Percentiles rank a stretch among this genome's conserved stretches.
Evolutionary conservation across 257 asterid species (phyloP).

Genomic region (Henckelia pumila): DNA sequence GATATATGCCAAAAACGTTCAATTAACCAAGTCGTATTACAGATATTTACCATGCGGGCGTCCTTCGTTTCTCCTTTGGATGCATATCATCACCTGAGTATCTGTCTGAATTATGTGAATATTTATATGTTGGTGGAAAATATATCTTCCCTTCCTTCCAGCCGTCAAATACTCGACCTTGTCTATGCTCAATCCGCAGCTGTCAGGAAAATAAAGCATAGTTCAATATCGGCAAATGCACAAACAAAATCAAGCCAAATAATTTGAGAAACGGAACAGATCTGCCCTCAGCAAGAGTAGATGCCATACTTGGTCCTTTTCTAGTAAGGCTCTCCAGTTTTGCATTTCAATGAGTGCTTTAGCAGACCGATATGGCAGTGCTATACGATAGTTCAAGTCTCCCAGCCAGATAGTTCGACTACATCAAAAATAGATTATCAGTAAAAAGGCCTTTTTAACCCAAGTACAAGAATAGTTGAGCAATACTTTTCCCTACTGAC

Average conservation of each 20-base stretch:
- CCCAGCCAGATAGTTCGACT: slow-evolving; percentile 98
- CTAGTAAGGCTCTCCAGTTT: slow-evolving; percentile 93
- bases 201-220: slow-evolving; percentile 32
- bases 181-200: slow-evolving; percentile 84
- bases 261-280: not conserved
- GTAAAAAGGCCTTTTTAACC: slow-evolving; percentile 1
- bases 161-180: slow-evolving; percentile 89
- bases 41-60: slow-evolving; percentile 87
- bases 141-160: slow-evolving; percentile 98
- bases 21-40: not conserved
- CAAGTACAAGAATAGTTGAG: slow-evolving; percentile 12
- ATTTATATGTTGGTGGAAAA: slow-evolving; percentile 96
- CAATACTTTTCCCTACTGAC: not conserved
- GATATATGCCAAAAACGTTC: not conserved
- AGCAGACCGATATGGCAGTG: slow-evolving; percentile 86
- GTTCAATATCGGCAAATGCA: slow-evolving; percentile 14
- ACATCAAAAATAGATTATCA: slow-evolving; percentile 26
- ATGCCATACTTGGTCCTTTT: slow-evolving; percentile 80
- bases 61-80: slow-evolving; percentile 93
- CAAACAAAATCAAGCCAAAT: slow-evolving; percentile 1
- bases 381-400: slow-evolving; percentile 91
- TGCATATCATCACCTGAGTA: slow-evolving; percentile 93
- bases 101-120: slow-evolving; percentile 91
- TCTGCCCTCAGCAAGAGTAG: slow-evolving; percentile 12
- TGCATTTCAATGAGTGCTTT: slow-evolving; percentile 98